Conservation (phyloP, 148 eudicot species). For the Fallopia convolvulus region DNA sequence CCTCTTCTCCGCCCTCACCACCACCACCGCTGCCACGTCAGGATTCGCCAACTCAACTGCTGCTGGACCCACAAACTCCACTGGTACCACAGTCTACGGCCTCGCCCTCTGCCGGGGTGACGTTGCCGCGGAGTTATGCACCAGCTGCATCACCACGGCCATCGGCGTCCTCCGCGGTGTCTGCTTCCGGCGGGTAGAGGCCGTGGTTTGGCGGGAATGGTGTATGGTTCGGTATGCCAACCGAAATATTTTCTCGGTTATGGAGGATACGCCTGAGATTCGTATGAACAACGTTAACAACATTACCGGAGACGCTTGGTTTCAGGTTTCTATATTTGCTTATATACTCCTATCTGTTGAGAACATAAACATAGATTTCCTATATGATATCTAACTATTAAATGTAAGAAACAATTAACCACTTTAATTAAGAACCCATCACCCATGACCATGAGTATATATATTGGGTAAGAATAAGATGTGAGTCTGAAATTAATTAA, state of each 20-base stretch:
- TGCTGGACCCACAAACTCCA: no score
- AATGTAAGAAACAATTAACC: no score
- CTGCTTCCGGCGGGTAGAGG: constrained; percentile 7
- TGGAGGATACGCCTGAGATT: neutral
- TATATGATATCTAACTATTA: no score
- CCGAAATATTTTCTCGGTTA: neutral
- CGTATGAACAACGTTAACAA: neutral
- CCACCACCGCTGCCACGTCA: neutral
- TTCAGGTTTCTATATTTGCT: neutral
- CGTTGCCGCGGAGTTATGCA: constrained; percentile 5
- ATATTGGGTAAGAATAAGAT: no score
- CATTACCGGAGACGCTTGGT: constrained; percentile 2
- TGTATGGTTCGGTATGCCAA: constrained; percentile 22
- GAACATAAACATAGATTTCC: no score
- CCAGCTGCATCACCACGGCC: constrained; percentile 10
- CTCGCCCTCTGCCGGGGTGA: constrained; percentile 20
- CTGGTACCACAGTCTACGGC: constrained; percentile 20
- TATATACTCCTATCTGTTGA: no score
- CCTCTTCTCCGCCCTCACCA: constrained; percentile 10
- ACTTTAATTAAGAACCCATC: no score
- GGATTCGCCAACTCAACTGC: neutral
- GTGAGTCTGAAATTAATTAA: no score
- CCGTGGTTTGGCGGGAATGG: constrained; percentile 17
- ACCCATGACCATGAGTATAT: no score
- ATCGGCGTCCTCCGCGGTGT: neutral